Base-by-base conservation (phyloP, 2,329 filamentous ascomycete species). In the Incumbomyces delicatus region DNA sequence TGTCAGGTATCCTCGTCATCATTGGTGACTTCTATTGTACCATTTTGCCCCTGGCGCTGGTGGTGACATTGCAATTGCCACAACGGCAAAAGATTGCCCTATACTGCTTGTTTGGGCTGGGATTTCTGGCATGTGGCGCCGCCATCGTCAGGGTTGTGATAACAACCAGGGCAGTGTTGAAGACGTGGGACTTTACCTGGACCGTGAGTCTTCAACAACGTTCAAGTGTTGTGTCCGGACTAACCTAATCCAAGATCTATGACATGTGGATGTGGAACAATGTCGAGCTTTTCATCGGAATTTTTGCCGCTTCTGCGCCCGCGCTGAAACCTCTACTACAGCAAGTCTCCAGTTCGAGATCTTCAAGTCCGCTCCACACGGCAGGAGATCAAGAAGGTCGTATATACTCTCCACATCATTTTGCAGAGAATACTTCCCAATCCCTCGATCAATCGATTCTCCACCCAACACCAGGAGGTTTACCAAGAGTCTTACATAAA, bases 281-380 rank as follows among this genome's bases (percentile, higher is more conserved):
- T 2, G 48, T 62, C n/a, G 61, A 62, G 48, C 52, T 58, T 7
- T 57, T 58, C 35, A 36, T 61, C 13, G 53, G 57, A 12, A 60
- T 63, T 13, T 55, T 60, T 13, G 59, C 58, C 8, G 58, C 58
- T 11, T 57, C 58, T 2, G 59, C 60, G 4, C 57, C 61, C 4
- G 54, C 58, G 2, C 47, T 63, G 8, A 61, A 58, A 37, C 59
- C 60, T 12, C 52, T 63, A 22, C 53, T 61, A 17, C 50, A 49
- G 13, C 44, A 43, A 20, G 5, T 18, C 16, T 20, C 35, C 7
- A 18, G 41, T 2, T 35, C 30, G 11, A 18, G 14, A 27, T 22
- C 27, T 27, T 18, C 27, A 2, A 27, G 38, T 8, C 30, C n/a
- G 13, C 4, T 5, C 2, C 27, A 29, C 38, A 29, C 17, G 22